Conservation (phyloP, 768 basidiomycete species). For the Daedaleopsis nitida region DNA sequence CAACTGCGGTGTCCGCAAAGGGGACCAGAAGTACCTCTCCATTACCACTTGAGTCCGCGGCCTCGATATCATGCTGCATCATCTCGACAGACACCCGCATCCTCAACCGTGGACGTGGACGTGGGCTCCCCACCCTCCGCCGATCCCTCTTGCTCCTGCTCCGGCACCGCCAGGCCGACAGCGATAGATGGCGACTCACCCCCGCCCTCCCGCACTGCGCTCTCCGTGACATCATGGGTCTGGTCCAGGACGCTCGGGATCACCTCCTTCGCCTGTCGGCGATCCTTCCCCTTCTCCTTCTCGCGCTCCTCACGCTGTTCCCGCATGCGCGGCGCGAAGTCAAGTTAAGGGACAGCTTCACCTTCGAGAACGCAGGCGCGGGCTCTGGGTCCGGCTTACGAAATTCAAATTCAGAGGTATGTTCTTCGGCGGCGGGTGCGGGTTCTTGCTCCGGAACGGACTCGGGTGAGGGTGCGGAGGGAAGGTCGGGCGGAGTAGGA, state of each 20-base stretch:
- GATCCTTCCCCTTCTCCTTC: too few species aligned
- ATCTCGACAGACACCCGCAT: not conserved
- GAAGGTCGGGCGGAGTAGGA: too few species aligned
- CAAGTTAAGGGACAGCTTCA: constrained; percentile 57
- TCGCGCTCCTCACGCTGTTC: constrained; percentile 54
- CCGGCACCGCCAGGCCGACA: not conserved
- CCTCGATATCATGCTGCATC: not conserved
- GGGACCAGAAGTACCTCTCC: too few species aligned
- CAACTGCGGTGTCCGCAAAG: too few species aligned
- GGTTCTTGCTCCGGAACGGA: not conserved
- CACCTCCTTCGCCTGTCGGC: constrained; percentile 31
- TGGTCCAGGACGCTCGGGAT: constrained; percentile 11
- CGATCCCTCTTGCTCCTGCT: too few species aligned
- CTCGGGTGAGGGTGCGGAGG: not conserved
- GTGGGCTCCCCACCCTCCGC: not conserved
- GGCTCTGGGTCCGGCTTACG: too few species aligned
- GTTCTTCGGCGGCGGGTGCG: not conserved
- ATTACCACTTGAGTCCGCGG: too few species aligned
- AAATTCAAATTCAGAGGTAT: too few species aligned
- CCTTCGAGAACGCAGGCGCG: constrained; percentile 47
- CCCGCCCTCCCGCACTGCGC: too few species aligned
- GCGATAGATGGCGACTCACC: too few species aligned
- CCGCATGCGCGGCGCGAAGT: constrained; percentile 58
- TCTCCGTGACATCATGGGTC: constrained; percentile 12
- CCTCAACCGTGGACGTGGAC: too few species aligned